phyloP scores from a whole-genome alignment of 768 basidiomycete genomes.

The Hericium alpestre region DNA sequence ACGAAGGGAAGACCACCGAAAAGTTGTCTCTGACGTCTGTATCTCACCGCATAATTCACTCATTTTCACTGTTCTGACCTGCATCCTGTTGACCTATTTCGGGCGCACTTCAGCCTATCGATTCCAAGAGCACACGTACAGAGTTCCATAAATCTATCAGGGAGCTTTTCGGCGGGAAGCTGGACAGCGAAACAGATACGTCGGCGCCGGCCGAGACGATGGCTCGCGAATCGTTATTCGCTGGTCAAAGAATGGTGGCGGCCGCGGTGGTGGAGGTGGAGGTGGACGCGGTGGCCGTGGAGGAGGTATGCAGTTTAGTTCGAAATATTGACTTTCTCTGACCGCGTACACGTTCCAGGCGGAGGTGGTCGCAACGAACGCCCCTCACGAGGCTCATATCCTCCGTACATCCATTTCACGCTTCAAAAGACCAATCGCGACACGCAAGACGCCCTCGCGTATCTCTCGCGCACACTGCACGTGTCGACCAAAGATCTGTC shows the following conservation, averaged over 20 bases:
- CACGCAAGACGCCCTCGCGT: slow-evolving; percentile 83
- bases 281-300: slow-evolving; percentile 20
- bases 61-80: slow-evolving; percentile 3
- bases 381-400: slow-evolving; percentile 52
- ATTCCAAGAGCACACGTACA: slow-evolving; percentile 70
- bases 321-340: background rate
- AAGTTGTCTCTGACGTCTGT: slow-evolving; percentile 75
- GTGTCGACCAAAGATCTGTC: slow-evolving; percentile 71
- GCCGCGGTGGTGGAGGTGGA: slow-evolving; percentile 40
- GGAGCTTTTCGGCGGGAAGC: slow-evolving; percentile 69
- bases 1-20: slow-evolving; percentile 51
- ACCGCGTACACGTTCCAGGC: background rate
- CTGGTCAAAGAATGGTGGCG: slow-evolving; percentile 50
- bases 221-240: slow-evolving; percentile 74
- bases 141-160: slow-evolving; percentile 75
- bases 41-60: slow-evolving; percentile 6
- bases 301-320: background rate
- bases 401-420: slow-evolving; percentile 91
- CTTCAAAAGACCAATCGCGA: slow-evolving; percentile 97
- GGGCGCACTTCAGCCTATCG: slow-evolving; percentile 51
- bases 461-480: slow-evolving; percentile 71
- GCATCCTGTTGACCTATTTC: slow-evolving; percentile 3
- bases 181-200: slow-evolving; percentile 73
- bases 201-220: slow-evolving; percentile 40
- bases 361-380: slow-evolving; percentile 28